Percentiles rank a stretch among this genome's conserved stretches.
phyloP scores from a whole-genome alignment of 768 basidiomycete species.

The Phanerochaete sordida region DNA sequence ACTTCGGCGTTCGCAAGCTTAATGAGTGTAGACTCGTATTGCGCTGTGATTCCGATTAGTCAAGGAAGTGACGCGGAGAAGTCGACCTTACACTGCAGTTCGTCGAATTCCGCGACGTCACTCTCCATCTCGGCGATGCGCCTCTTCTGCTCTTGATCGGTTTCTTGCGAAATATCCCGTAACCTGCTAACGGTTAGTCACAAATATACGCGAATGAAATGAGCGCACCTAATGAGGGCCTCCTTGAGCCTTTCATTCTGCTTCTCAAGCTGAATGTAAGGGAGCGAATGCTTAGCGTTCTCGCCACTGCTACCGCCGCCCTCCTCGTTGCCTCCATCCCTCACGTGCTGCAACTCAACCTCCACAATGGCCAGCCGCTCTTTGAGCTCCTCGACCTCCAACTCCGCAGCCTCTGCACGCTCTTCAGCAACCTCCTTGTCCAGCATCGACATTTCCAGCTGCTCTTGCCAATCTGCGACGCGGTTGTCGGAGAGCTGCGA shows the following conservation, averaged over 20 bases:
- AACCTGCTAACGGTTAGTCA: constrained; percentile 43
- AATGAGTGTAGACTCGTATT: constrained; percentile 75
- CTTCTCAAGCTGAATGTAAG: constrained; percentile 87
- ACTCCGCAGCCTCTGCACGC: constrained; percentile 74
- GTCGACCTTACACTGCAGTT: constrained; percentile 60
- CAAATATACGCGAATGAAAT: not conserved
- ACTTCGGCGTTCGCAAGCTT: constrained; percentile 86
- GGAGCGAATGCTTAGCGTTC: constrained; percentile 53
- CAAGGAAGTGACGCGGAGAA: constrained; percentile 1
- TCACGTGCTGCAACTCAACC: constrained; percentile 79
- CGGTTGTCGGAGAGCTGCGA: constrained; percentile 65
- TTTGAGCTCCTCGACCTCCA: constrained; percentile 72
- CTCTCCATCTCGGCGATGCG: constrained; percentile 88
- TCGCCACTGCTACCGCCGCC: constrained; percentile 25
- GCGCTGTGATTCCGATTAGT: constrained; percentile 47
- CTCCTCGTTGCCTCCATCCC: constrained; percentile 44
- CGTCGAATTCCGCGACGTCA: constrained; percentile 73
- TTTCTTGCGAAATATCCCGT: constrained; percentile 85
- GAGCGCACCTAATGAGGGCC: constrained; percentile 73
- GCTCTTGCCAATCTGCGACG: constrained; percentile 78
- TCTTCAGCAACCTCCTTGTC: constrained; percentile 98
- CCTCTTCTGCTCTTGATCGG: constrained; percentile 77
- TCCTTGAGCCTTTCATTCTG: constrained; percentile 96
- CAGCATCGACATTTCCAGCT: constrained; percentile 91
- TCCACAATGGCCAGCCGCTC: constrained; percentile 78